Base-by-base conservation (phyloP, 2,329 filamentous ascomycete species). In the Penicillium sp. region DNA sequence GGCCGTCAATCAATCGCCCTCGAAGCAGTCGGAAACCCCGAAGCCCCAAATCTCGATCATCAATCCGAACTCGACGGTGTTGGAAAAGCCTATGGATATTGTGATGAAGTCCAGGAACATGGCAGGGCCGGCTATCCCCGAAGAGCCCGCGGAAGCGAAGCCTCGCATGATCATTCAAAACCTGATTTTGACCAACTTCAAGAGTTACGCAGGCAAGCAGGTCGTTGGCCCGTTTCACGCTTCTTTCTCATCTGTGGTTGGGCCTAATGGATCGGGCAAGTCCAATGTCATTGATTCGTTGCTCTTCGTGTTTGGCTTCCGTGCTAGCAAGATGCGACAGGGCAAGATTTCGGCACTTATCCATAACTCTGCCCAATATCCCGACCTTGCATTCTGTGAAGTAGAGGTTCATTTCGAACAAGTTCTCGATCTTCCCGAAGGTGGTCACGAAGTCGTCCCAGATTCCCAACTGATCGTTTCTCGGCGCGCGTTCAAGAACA, bases 221-320 rank as follows among this genome's bases (percentile, higher is more conserved):
- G 88, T 95, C 74, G 94, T 99, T 53, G 94, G 94, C 0, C 94
- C 94, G 0, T 99, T 99, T 70, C 94, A 99, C 70, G 83, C 90
- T 1, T 99, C 94, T 0, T 99, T 99, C 74, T 96, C 94, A 1
- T 96, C 94, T 0, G 94, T 99, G 2, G 94, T 99, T 9, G 95
- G 94, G 0, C 94, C 95, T 44, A 99, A 99, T 69, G 94, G 94
- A 55, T 99, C 94, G 9, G 94, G 94, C 53, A 99, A 99, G 71
- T 97, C 94, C 20, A 99, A 99, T 64, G 95, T 99, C 56, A 99
- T 99, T 68, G 94, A 99, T 73, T 96, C 94, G 2, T 78, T 99
- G 25, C 83, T 99, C 0, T 99, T 99, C 66, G 94, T 99, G n/a
- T 99, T 99, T 68, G 94, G 95, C 48, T 99, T 99, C 77, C 87